Evolutionary conservation across 1,139 yeast species (phyloP), one percentile per base, ranked within the genome.

Genomic region (Suhomyces kunorum): DNA sequence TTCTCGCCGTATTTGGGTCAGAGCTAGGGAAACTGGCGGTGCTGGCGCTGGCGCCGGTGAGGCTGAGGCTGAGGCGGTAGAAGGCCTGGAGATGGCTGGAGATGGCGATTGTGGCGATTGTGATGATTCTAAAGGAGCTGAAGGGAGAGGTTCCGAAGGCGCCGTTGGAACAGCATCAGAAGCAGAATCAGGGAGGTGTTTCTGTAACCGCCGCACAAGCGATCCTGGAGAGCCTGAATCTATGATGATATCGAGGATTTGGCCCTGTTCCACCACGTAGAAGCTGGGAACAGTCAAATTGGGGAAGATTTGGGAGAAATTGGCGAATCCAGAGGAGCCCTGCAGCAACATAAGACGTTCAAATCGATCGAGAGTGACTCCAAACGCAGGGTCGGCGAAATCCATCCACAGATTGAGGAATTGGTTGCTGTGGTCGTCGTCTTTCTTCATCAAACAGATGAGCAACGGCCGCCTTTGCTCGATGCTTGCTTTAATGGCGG

Each of bases 261-360:
- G 56, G 3, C 83, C 78, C 8, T 66, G 63, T 32, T 58, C 61
- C 7, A 83, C 67, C 38, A 78, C 64, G 58, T 66, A 76, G 44
- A 76, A 63, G 48, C 78, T 68, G 9, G 83, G 87, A 3, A 68
- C 63, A 1, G 51, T 53, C 25, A 71, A 66, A 22, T 67, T 64
- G 0, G 74, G 74, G 50, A 78, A 79, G 11, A 79, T 60, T 47
- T 76, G 78, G 32, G 68, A 63, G 49, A 83, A 81, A 48, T 64
- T 66, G 1, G 51, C 57, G 47, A 64, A 80, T 45, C 82, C 82
- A 2, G 55, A 54, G 0, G 80, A 61, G n/a, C 64, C 73, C 32
- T 71, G 65, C 1, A 59, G 42, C 27, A 83, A 56, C 47, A 68
- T 65, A 36, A 83, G 59, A 32, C 76, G 66, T 3, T 81, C 68